Base-by-base conservation (phyloP, 2,329 filamentous ascomycete species). In the Pyrenophora teres region DNA sequence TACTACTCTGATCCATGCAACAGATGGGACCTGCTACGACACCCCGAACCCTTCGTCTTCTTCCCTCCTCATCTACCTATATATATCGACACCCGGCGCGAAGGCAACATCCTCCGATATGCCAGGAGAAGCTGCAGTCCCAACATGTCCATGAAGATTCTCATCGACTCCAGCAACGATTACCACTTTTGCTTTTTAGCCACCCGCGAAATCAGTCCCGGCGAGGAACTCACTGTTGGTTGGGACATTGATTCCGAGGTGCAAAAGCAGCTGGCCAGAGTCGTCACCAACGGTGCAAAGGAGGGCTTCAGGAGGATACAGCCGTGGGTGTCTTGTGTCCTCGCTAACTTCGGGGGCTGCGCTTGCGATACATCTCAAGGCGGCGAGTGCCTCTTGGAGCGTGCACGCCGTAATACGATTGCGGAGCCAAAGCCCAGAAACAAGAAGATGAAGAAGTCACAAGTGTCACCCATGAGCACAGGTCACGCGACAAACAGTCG, bases 121-220 rank as follows among this genome's bases (percentile, higher is more conserved):
- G 86, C 95, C n/a, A 86, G 94, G 50, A 85, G 93, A 60, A 97
- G 94, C 65, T 99, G 94, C 77, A 86, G 84, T 55, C 90, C 94
- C 1, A 99, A 97, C 67, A 85, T 94, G n/a, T 82, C 84, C 27
- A 80, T 97, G 64, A 92, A 94, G 69, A 95, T 92, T 0, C 89
- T 92, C 60, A 83, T 97, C 40, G 90, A 90, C 1, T 87, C 86
- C 40, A 87, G 70, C 50, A 67, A 65, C 46, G 67, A 86, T 1
- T 96, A 93, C 68, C 90, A 94, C 69, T 96, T 97, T 72, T 97
- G 93, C 83, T 87, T 97, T 57, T 85, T 96, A 52, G 92, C 91
- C 63, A 90, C 90, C 62, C 83, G 88, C 46, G 81, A 87, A 32
- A 92, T 97, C 83, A 64, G 90, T 80, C 21, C 83, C 81, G 62